These are phyloP conservation scores for Trichothecium sympodiale DNA, from an alignment of 2,329 filamentous ascomycete genomes.

Conservation along the genomic window DNA sequence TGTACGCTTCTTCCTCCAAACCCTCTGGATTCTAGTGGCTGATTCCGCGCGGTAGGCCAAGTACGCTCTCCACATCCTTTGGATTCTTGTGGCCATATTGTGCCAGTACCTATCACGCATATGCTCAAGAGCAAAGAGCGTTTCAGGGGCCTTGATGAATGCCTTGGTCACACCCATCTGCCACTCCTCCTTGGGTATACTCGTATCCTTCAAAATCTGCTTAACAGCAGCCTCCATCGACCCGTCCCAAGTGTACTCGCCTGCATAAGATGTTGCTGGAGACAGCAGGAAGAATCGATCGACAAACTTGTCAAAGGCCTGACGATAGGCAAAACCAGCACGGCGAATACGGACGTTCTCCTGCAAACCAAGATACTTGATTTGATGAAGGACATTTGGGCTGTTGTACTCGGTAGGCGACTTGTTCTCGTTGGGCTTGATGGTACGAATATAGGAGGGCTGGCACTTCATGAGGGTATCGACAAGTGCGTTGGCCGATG, in stretches of 20 bases:
- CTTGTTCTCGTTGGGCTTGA: constrained; percentile 99
- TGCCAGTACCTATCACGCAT: constrained; percentile 99
- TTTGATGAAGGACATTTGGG: constrained; percentile 89
- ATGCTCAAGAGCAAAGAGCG: constrained; percentile 88
- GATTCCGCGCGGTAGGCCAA: constrained; percentile 86
- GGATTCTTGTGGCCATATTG: constrained; percentile 97
- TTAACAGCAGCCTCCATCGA: constrained; percentile 77
- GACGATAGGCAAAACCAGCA: constrained; percentile 92
- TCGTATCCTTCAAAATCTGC: constrained; percentile 92
- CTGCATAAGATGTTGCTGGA: constrained; percentile 88
- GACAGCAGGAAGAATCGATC: constrained; percentile 94
- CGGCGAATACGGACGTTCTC: constrained; percentile 97
- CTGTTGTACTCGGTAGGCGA: constrained; percentile 86
- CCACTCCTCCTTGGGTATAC: constrained; percentile 89
- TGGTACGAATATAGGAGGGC: constrained; percentile 95
- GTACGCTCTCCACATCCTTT: constrained; percentile 94
- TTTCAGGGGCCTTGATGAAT: constrained; percentile 97
- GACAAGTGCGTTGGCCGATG: constrained; percentile 88
- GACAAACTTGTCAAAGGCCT: constrained; percentile 96
- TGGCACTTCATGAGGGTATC: constrained; percentile 94
- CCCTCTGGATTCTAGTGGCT: constrained; percentile 84
- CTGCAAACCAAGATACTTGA: constrained; percentile 98
- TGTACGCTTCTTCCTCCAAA: constrained; percentile 89
- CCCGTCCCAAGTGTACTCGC: constrained; percentile 93
- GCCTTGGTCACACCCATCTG: constrained; percentile 95